Base-by-base conservation (phyloP, 139 green algal genomes). In the Edaphochlamys debaryana region DNA sequence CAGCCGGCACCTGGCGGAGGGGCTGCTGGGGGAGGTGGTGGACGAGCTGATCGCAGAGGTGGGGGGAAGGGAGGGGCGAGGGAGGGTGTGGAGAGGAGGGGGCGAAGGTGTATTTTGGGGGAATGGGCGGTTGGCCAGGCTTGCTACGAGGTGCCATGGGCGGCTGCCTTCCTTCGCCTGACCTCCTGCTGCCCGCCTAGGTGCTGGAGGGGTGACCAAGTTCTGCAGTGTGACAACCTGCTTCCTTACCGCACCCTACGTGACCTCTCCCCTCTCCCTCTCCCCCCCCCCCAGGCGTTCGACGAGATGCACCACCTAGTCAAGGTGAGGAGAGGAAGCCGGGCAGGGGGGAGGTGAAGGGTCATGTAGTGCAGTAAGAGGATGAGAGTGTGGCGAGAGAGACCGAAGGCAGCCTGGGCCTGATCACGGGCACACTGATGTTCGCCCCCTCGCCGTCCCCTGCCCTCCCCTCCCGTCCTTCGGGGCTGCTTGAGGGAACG, bases 21-120 rank as follows among this genome's bases (percentile, higher is more conserved):
- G 79, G 40, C 67, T 92, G 27, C 72, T 86, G 42, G 70, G 79
- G 36, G 89, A 92, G 71, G 80, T 87, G 30, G 89, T 92, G 62
- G 89, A 92, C 38, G 86, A 90, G 37, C 41, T 89, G 38, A 87
- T 92, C 9, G 80, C 75, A 8, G 80, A 90, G 70, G 79, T 87
- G 63, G 60, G 75, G 38, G 40, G 40, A 30, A 37, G 36, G 38
- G 67, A 50, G 36, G 67, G 67, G 23, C 29, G 37, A 8, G 67
- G 37, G 67, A 54, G 67, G 36, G 37, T 8, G 23, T 23, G 15
- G 23, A 25, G 34, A 15, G n/a, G 68, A 34, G 27, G 4, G 68
- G 68, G 41, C 19, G n/a, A 11, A 34, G n/a, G 62, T n/a, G 62
- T n/a, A 25, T 13, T 37, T 17, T 11, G 40, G 68, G 22, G n/a